Base-by-base conservation (phyloP, 2,329 filamentous ascomycete species). In the Microsporum ferrugineum region DNA sequence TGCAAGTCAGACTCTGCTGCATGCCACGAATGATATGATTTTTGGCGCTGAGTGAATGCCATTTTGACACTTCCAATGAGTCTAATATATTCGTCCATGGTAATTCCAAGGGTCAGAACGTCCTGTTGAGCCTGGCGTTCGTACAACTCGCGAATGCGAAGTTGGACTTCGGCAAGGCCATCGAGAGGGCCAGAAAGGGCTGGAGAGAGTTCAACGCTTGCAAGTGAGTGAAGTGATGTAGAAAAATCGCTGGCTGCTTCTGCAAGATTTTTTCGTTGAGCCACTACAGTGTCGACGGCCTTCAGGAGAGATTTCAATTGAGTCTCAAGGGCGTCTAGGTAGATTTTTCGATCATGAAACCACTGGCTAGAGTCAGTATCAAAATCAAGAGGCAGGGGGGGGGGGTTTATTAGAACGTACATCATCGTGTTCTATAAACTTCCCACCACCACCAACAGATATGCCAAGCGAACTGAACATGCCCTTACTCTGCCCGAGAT, bases 341-440 rank as follows among this genome's bases (percentile, higher is more conserved):
- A 99, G 60, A 97, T 84, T 69, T 87, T 89, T 64, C 94, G 90
- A 67, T 99, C 94, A 68, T 99, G 92, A 77, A 99, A 99, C 94
- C 92, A 99, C 87, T 91, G 62, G 33, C 12, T 12, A 12, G 33
- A 55, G 27, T 53, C 5, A 51, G 55, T 47, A 61, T 23, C 6
- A n/a, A 34, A 58, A 57, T 8, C 10, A 49, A 3, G 3, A 5
- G 34, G 27, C 17, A 12, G 0, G 3, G 12, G 39, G 0, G 6
- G 0, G 3, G 12, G 39, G 0, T 1, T 23, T 23, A 23, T 23
- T 23, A 23, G 5, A 38, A 78, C 87, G 79, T 75, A 90, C 88
- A 76, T 99, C 94, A 72, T 99, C 94, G 71, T 97, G 94, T 75
- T 99, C 94, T 43, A 99, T 85, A 76, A 99, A 99, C 74, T 99